phyloP scores from a whole-genome alignment of 164 flowering plant species.

The Buxus sempervirens region DNA sequence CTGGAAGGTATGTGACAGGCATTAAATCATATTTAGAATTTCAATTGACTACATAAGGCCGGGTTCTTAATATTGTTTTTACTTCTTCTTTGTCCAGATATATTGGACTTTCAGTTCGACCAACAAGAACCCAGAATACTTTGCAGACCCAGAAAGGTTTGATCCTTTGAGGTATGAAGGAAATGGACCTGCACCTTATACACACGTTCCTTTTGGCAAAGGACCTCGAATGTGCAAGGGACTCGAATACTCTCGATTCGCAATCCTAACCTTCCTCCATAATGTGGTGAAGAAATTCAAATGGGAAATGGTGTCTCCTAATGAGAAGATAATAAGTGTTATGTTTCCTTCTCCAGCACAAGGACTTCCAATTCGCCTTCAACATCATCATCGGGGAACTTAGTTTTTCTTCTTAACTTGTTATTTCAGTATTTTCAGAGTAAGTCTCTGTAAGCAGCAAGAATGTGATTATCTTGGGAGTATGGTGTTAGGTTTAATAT shows the following conservation, averaged over 20 bases:
- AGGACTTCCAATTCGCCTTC: conserved; percentile 12
- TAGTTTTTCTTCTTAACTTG: too few species aligned
- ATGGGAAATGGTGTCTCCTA: conserved; percentile 23
- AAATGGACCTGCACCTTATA: conserved; percentile 6
- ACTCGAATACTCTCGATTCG: conserved; percentile 9
- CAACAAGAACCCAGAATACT: conserved; percentile 8
- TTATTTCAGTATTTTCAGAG: too few species aligned
- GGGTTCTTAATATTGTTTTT: too few species aligned
- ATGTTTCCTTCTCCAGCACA: conserved; percentile 10
- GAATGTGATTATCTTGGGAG: too few species aligned
- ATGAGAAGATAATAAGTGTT: conserved; percentile 11
- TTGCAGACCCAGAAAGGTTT: conserved; percentile 16
- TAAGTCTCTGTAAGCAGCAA: too few species aligned
- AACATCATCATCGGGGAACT: too few species aligned
- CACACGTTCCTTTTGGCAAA: conserved; percentile 17
- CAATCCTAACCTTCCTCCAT: too few species aligned
- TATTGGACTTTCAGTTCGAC: conserved; percentile 12
- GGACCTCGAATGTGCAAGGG: conserved; percentile 20
- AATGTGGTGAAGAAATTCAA: neutral
- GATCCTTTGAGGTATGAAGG: conserved; percentile 16
- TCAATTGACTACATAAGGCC: neutral
- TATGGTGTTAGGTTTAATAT: too few species aligned
- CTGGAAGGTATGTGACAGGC: conserved; percentile 8
- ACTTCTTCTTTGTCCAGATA: neutral
- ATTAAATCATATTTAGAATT: too few species aligned